Percentiles rank a stretch among this genome's conserved stretches.
Evolutionary conservation across 2,329 filamentous ascomycete genomes (phyloP).

Genomic region (Exophiala spinifera): DNA sequence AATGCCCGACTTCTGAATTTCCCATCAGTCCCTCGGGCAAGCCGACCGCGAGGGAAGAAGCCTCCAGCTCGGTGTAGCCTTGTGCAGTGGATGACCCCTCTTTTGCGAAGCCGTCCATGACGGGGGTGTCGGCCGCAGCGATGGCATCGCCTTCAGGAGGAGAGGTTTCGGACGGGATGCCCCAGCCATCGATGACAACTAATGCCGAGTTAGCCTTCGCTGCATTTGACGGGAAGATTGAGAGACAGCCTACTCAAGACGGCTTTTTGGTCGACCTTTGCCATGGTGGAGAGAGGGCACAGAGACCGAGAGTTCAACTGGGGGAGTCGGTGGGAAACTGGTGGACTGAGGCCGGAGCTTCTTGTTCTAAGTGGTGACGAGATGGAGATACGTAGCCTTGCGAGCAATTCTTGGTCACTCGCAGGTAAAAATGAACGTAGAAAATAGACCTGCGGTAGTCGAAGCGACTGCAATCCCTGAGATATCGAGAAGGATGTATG

Average conservation of each 20-base stretch:
- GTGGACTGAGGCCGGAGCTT: no score
- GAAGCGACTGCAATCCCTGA: no score
- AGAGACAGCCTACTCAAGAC: conserved; percentile 57
- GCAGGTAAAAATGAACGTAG: no score
- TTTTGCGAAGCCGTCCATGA: conserved; percentile 81
- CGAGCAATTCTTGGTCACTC: no score
- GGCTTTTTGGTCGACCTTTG: conserved; percentile 65
- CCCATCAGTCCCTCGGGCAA: conserved; percentile 97
- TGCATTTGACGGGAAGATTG: conserved; percentile 31
- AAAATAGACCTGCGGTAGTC: no score
- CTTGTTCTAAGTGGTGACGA: no score
- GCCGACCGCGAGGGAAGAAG: conserved; percentile 91
- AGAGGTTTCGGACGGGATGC: conserved; percentile 75
- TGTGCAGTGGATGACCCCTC: conserved; percentile 68
- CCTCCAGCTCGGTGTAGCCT: conserved; percentile 89
- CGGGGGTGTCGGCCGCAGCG: conserved; percentile 83
- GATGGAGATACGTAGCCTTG: no score
- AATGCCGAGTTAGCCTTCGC: conserved; percentile 34
- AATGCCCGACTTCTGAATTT: conserved; percentile 95
- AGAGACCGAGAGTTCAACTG: neutral
- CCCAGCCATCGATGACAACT: conserved; percentile 99
- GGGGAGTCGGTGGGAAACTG: neutral
- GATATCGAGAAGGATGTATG: no score
- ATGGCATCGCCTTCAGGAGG: conserved; percentile 93
- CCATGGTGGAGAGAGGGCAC: conserved; percentile 48